These are phyloP conservation scores for Pseudogymnoascus sp. DNA, from an alignment of 2,329 filamentous ascomycete species.

Conservation along the genomic window DNA sequence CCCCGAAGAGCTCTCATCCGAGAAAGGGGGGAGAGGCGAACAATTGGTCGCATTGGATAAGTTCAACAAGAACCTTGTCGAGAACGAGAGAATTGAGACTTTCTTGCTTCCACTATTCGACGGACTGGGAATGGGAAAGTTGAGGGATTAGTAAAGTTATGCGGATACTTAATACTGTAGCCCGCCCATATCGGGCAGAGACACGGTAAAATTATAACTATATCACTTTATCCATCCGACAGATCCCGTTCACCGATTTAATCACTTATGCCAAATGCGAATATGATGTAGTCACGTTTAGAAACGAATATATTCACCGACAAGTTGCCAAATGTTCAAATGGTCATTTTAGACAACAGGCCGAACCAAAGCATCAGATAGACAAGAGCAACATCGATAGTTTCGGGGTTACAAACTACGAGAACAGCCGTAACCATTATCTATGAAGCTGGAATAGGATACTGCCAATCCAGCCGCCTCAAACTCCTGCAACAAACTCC, in stretches of 20 bases:
- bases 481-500: not conserved
- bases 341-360: not conserved
- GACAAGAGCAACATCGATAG: not conserved
- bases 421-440: not conserved
- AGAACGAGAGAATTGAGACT: slow-evolving; percentile 28
- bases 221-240: not conserved
- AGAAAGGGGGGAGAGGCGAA: slow-evolving; percentile 7
- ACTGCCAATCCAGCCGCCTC: not conserved
- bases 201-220: not conserved
- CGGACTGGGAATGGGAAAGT: slow-evolving; percentile 28
- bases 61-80: slow-evolving; percentile 29
- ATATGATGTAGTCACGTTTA: not conserved
- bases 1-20: not conserved
- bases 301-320: not conserved
- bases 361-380: not conserved
- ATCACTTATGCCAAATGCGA: not conserved
- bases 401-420: not conserved
- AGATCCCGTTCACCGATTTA: not conserved
- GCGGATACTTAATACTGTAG: not conserved
- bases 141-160: slow-evolving; percentile 16
- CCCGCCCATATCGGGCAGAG: not conserved
- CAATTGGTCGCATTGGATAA: slow-evolving; percentile 22
- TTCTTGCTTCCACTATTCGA: slow-evolving; percentile 33
- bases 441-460: not conserved
- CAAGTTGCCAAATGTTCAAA: not conserved